phyloP scores from a whole-genome alignment of 495 filamentous ascomycete genomes.

The Penicillium bovifimosum region DNA sequence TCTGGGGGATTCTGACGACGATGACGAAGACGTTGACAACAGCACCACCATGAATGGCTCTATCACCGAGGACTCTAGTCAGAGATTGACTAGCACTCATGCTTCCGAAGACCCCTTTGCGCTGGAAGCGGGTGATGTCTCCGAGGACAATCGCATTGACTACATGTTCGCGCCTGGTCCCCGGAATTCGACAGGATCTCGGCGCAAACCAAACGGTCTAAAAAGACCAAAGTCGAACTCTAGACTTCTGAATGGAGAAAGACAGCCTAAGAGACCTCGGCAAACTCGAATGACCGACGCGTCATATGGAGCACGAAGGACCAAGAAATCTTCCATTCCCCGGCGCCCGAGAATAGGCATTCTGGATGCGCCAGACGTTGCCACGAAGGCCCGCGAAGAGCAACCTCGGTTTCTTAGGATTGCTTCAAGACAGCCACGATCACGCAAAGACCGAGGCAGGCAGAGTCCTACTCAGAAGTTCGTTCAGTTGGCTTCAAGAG shows the following conservation, averaged over 20 bases:
- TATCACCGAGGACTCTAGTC: constrained; percentile 1
- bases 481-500: constrained; percentile 61
- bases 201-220: constrained; percentile 37
- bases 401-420: constrained; percentile 71
- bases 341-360: constrained; percentile 56
- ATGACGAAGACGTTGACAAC: constrained; percentile 39
- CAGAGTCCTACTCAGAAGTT: constrained; percentile 70
- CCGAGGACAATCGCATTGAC: constrained; percentile 56
- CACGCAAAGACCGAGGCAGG: constrained; percentile 57
- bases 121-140: constrained; percentile 36
- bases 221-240: constrained; percentile 23
- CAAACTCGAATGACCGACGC: constrained; percentile 32
- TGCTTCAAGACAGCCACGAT: constrained; percentile 65
- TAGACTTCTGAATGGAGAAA: constrained; percentile 6
- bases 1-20: constrained; percentile 44
- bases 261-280: constrained; percentile 24
- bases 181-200: constrained; percentile 20
- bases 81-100: constrained; percentile 8
- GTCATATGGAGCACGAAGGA: constrained; percentile 26
- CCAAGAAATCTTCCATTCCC: constrained; percentile 16
- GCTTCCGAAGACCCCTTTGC: constrained; percentile 22
- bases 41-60: not conserved
- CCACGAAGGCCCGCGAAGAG: constrained; percentile 18
- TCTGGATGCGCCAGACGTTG: constrained; percentile 60
- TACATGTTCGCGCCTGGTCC: constrained; percentile 45